Evolutionary conservation across 352 stramenopile genomes (phyloP).

Genomic region (Globisporangium canariense): DNA sequence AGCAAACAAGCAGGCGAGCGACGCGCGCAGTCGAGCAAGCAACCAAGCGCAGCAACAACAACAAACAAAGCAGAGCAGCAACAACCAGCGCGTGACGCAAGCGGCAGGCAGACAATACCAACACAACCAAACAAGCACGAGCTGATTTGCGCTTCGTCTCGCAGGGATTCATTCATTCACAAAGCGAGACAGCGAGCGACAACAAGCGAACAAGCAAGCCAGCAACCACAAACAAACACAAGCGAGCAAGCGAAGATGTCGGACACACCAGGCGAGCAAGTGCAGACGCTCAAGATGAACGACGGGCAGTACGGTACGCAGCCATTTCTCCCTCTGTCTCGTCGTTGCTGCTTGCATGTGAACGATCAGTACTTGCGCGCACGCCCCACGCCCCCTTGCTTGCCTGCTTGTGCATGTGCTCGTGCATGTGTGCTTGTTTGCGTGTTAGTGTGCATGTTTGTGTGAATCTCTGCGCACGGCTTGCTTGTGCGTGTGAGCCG

Average conservation of each 20-base stretch:
- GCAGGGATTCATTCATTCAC: neutral
- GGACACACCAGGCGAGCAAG: conserved; percentile 15
- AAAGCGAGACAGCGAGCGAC: neutral
- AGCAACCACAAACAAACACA: neutral
- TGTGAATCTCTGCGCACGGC: neutral
- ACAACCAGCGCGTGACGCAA: neutral
- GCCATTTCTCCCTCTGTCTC: neutral
- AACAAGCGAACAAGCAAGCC: neutral
- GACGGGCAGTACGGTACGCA: conserved; percentile 34
- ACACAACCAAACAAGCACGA: neutral
- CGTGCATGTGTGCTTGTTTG: conserved; percentile 1
- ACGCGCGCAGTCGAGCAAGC: neutral
- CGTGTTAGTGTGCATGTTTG: neutral
- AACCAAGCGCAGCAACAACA: neutral
- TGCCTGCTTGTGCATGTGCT: neutral
- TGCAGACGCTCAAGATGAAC: conserved; percentile 61
- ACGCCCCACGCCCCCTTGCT: conserved; percentile 1
- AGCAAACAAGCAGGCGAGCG: neutral
- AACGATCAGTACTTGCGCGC: neutral
- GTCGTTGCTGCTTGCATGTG: neutral
- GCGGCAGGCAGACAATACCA: neutral
- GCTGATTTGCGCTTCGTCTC: neutral
- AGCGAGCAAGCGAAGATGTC: conserved; percentile 9
- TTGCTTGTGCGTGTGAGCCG: neutral
- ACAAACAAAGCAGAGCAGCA: neutral